phyloP scores from a whole-genome alignment of 2,329 filamentous ascomycete species.

The Metarhizium brunneum region DNA sequence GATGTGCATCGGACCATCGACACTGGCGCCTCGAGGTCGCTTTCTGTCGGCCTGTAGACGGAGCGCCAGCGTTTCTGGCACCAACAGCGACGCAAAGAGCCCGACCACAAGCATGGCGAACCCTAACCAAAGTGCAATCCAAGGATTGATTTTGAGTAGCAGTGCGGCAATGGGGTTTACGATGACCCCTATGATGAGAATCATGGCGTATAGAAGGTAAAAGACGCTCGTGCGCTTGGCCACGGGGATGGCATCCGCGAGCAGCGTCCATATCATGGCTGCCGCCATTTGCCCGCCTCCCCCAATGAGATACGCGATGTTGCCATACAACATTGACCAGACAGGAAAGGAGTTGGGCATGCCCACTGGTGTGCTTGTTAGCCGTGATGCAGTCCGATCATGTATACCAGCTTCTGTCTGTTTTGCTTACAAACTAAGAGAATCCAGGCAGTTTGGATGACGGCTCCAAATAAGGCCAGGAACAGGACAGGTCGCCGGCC shows the following conservation, averaged over 20 bases:
- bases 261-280: conserved; percentile 36
- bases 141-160: conserved; percentile 28
- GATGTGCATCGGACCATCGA: conserved; percentile 1
- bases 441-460: conserved; percentile 18
- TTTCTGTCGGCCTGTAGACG: conserved; percentile 18
- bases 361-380: conserved; percentile 16
- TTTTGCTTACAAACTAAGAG: conserved; percentile 21
- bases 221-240: conserved; percentile 29
- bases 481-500: conserved; percentile 33
- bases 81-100: conserved; percentile 18
- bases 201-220: conserved; percentile 28
- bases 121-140: conserved; percentile 29
- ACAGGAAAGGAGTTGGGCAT: conserved; percentile 29
- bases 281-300: conserved; percentile 27
- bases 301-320: conserved; percentile 29
- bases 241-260: conserved; percentile 33
- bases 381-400: background rate
- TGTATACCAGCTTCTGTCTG: background rate
- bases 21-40: conserved; percentile 5
- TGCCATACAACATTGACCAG: conserved; percentile 27
- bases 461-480: conserved; percentile 22
- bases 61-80: conserved; percentile 35
- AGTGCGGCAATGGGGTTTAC: conserved; percentile 30
- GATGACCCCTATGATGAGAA: conserved; percentile 28
- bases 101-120: conserved; percentile 20